phyloP scores from a whole-genome alignment of 2,329 filamentous ascomycete species.

The Colletotrichum chlorophyti region DNA sequence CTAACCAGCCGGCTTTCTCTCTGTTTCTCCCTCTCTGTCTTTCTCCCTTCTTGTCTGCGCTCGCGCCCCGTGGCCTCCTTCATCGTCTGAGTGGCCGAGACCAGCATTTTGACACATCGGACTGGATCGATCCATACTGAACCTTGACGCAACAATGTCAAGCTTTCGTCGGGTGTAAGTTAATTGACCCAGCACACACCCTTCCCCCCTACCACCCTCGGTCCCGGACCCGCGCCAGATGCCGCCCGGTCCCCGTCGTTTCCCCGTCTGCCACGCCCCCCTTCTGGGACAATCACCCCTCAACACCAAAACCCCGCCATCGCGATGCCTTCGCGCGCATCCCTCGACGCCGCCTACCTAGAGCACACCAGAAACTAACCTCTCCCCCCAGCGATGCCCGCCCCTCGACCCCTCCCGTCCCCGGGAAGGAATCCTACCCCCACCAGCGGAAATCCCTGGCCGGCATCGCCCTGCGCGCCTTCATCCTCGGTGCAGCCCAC shows the following conservation, averaged over 20 bases:
- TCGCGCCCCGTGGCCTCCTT: background rate
- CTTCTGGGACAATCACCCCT: background rate
- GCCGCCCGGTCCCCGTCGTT: background rate
- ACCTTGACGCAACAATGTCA: slow-evolving; percentile 9
- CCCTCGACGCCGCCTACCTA: background rate
- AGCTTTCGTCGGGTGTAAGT: slow-evolving; percentile 27
- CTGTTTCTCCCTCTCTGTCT: background rate
- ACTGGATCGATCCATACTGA: background rate
- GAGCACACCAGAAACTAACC: slow-evolving; percentile 29
- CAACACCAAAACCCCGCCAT: slow-evolving; percentile 23
- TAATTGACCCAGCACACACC: background rate
- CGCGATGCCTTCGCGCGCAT: slow-evolving; percentile 1
- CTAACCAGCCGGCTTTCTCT: background rate
- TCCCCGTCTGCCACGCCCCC: background rate
- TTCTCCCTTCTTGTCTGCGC: no score
- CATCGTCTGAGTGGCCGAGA: background rate
- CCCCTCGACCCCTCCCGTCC: slow-evolving; percentile 32
- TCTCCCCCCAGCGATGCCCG: slow-evolving; percentile 10
- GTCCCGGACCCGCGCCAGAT: background rate
- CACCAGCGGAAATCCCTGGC: slow-evolving; percentile 62
- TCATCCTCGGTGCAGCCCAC: slow-evolving; percentile 57
- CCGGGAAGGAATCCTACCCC: slow-evolving; percentile 45
- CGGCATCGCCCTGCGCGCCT: slow-evolving; percentile 65
- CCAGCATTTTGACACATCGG: background rate
- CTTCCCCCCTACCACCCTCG: background rate